Base-by-base conservation (phyloP, 163 green algal genomes). In the Botryococcus braunii region DNA sequence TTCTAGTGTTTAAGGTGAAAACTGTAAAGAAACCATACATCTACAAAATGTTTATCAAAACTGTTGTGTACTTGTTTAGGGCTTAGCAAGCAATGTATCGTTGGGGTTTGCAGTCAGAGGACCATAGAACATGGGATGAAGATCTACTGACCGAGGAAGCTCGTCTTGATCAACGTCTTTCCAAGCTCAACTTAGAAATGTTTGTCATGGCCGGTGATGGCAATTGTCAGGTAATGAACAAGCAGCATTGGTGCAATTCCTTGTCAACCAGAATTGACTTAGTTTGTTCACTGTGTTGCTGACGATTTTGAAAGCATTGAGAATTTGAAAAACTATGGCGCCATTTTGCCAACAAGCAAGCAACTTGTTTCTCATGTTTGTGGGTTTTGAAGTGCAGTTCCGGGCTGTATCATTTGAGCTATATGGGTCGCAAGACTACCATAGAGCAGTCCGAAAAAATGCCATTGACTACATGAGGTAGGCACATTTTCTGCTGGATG, bases 181-280 rank as follows among this genome's bases (percentile, higher is more conserved):
- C 29, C 39, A 80, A 83, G 70, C 71, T 83, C 25, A 74, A 77
- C n/a, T 66, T 83, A 47, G 77, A 81, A 46, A 79, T 79, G 60
- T 68, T 60, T 21, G 68, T 79, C 17, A 81, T 82, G 75, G 68
- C 60, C 5, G 79, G 78, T 3, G 85, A 91, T 62, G 85, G 85
- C 62, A 89, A 88, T 69, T 91, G 85, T 68, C 82, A 84, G 81
- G 81, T 81, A n/a, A n/a, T n/a, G 46, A 9, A 31, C 57, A 2
- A 40, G 0, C 46, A 55, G 17, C 46, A 55, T 21, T 27, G 46
- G 17, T 21, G 46, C 46, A 17, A 55, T 27, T 55, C 21, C 17
- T 21, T 21, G 21, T 21, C 46, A 17, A 55, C n/a, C n/a, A n/a
- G n/a, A n/a, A n/a, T n/a, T n/a, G 65, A 52, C 37, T 49, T 52